phyloP scores from a whole-genome alignment of 2,329 filamentous ascomycete species.

The Aspergillus unguis region DNA sequence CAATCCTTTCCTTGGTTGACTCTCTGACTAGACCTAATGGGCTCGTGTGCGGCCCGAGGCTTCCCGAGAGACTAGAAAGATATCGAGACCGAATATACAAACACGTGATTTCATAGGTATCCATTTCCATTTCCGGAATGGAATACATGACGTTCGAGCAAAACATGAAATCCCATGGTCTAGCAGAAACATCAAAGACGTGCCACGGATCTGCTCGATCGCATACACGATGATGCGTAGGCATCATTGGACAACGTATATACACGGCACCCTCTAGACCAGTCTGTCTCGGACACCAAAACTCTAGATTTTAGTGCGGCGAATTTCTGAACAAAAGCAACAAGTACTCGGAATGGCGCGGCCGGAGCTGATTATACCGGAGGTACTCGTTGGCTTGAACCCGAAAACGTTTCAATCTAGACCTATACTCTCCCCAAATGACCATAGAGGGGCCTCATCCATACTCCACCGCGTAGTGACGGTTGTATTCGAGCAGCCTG shows the following conservation, averaged over 20 bases:
- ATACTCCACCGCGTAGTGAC: conserved; percentile 2
- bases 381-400: not conserved
- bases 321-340: too few species aligned
- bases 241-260: too few species aligned
- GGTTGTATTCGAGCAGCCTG: conserved; percentile 6
- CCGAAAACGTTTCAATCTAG: conserved; percentile 3
- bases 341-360: too few species aligned
- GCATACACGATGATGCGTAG: too few species aligned
- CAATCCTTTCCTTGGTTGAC: not conserved
- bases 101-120: not conserved
- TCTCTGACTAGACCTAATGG: not conserved
- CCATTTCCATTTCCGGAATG: not conserved
- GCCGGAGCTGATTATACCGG: not conserved
- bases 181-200: not conserved
- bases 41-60: not conserved
- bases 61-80: not conserved
- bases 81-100: too few species aligned
- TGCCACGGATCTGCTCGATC: too few species aligned
- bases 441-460: not conserved
- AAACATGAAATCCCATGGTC: too few species aligned
- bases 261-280: too few species aligned
- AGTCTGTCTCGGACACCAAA: too few species aligned
- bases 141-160: not conserved
- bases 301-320: too few species aligned
- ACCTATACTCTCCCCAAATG: not conserved